These are phyloP conservation scores for Pisolithus tinctorius DNA, from an alignment of 768 basidiomycete genomes.

Conservation along the genomic window DNA sequence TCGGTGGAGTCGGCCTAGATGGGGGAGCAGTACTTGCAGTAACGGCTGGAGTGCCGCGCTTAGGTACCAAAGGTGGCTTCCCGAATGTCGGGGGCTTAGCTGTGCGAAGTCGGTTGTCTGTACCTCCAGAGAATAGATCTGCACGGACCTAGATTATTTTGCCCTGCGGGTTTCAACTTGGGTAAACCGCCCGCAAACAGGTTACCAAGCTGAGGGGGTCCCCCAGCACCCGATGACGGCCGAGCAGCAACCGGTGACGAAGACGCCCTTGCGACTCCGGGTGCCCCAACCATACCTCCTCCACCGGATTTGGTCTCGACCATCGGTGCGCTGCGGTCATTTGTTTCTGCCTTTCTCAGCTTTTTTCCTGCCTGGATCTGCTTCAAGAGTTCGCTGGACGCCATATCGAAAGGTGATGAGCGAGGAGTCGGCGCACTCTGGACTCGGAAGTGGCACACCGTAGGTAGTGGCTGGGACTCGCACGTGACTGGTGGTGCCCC, in stretches of 20 bases:
- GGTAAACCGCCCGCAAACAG: conserved; percentile 92
- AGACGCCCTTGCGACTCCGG: conserved; percentile 19
- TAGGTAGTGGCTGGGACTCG: too few relatives aligned
- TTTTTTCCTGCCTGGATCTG: conserved; percentile 79
- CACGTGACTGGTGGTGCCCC: too few relatives aligned
- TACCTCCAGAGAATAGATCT: conserved; percentile 3
- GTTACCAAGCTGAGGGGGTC: conserved; percentile 75
- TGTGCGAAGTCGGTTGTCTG: conserved; percentile 20
- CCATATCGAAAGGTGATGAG: conserved; percentile 37
- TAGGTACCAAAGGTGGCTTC: conserved; percentile 62
- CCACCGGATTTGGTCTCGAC: conserved; percentile 43
- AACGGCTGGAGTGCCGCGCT: conserved; percentile 31
- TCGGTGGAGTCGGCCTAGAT: conserved; percentile 23
- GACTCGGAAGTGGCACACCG: too few relatives aligned
- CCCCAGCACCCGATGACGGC: conserved; percentile 27
- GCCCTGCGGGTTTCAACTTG: conserved; percentile 77
- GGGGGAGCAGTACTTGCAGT: conserved; percentile 21
- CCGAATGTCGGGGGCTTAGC: conserved; percentile 59
- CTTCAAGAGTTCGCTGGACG: conserved; percentile 66
- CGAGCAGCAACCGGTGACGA: conserved; percentile 8
- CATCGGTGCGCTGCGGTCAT: conserved; percentile 70
- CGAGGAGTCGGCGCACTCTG: too few relatives aligned
- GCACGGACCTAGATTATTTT: conserved; percentile 45
- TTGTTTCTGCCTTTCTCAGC: conserved; percentile 77
- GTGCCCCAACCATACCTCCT: conserved; percentile 37